phyloP scores from a whole-genome alignment of 345 rosid species.

The Adansonia digitata region DNA sequence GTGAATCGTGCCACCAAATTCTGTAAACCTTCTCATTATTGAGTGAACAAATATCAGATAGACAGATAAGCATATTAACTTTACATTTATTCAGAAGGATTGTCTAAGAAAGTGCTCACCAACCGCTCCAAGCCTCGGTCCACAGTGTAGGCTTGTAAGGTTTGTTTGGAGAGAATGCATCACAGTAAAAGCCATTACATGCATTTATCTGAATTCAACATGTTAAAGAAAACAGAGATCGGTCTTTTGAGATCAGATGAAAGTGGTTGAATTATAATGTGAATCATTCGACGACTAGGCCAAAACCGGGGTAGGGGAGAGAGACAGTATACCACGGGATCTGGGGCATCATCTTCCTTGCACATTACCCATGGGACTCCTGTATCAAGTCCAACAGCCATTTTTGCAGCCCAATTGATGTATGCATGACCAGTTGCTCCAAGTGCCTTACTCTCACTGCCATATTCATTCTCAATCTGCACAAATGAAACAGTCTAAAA shows the following conservation, averaged over 20 bases:
- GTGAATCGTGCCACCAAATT: conserved; percentile 78
- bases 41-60: neutral
- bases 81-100: conserved; percentile 7
- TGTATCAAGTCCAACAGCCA: conserved; percentile 83
- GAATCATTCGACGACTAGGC: neutral
- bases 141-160: conserved; percentile 85
- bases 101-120: conserved; percentile 40
- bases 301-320: neutral
- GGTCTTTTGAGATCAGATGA: neutral
- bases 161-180: conserved; percentile 77
- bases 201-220: conserved; percentile 62
- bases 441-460: conserved; percentile 43
- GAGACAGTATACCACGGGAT: conserved; percentile 60
- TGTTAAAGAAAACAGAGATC: conserved; percentile 14
- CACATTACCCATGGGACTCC: conserved; percentile 99
- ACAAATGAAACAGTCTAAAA: neutral
- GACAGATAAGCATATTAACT: conserved; percentile 6
- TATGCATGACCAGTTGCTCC: conserved; percentile 74
- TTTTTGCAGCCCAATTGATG: conserved; percentile 80
- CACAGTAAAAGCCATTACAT: conserved; percentile 94
- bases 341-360: conserved; percentile 98
- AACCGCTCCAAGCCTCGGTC: conserved; percentile 99
- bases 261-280: neutral
- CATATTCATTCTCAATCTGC: conserved; percentile 97
- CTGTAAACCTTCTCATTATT: conserved; percentile 58